A percentile compares a stretch with the other conserved stretches of the same genome.
Conservation (phyloP, 768 basidiomycete genomes). For the Boletus barrowsii region DNA sequence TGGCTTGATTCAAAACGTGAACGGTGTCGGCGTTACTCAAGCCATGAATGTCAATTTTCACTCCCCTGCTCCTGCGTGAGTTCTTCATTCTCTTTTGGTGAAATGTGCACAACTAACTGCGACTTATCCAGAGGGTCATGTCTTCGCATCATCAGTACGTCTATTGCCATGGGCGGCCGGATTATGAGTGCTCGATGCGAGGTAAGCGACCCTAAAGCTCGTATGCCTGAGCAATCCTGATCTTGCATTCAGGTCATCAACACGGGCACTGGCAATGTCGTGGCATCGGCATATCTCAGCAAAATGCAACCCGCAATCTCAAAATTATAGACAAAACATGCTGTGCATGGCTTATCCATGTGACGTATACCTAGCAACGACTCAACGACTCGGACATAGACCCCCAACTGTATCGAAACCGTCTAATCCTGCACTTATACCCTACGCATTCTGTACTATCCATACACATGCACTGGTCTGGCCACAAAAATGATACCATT, state of each 20-base stretch:
- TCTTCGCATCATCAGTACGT: slow-evolving; percentile 60
- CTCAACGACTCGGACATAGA: slow-evolving; percentile 8
- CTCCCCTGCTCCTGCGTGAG: slow-evolving; percentile 62
- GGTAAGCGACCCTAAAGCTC: slow-evolving; percentile 36
- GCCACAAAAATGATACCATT: slow-evolving; percentile 3
- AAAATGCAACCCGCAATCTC: slow-evolving; percentile 66
- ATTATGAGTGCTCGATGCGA: slow-evolving; percentile 73
- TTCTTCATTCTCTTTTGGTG: slow-evolving; percentile 6
- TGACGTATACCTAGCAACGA: slow-evolving; percentile 11
- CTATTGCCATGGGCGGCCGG: slow-evolving; percentile 62
- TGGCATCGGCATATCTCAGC: slow-evolving; percentile 66
- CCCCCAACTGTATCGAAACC: slow-evolving; percentile 23
- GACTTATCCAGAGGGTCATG: slow-evolving; percentile 47
- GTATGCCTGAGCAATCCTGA: not conserved
- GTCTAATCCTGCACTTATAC: slow-evolving; percentile 17
- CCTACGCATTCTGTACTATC: slow-evolving; percentile 23
- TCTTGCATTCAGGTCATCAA: slow-evolving; percentile 47
- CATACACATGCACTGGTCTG: slow-evolving; percentile 3
- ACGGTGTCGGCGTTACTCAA: slow-evolving; percentile 75
- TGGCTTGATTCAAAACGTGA: slow-evolving; percentile 54
- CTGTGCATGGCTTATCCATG: not conserved
- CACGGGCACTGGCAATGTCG: slow-evolving; percentile 52
- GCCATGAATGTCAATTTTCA: slow-evolving; percentile 69
- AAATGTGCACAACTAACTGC: slow-evolving; percentile 4
- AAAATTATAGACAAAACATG: slow-evolving; percentile 38